These are phyloP conservation scores for Leishmania tarentolae DNA, from an alignment of 208 protist genomes.

Conservation along the genomic window DNA sequence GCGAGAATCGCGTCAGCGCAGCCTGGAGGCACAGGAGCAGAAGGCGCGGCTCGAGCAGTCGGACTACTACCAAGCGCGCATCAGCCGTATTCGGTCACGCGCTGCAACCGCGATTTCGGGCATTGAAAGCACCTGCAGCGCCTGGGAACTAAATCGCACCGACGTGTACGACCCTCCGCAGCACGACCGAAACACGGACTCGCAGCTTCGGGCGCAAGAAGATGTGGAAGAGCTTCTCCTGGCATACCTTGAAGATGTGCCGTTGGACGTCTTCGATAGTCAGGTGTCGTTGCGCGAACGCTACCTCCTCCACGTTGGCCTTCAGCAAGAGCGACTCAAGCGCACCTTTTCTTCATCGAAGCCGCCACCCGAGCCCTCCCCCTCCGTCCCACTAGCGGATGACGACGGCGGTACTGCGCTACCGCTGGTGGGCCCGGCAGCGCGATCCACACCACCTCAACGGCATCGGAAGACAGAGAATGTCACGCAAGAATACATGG, in stretches of 20 bases:
- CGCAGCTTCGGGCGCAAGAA: conserved; percentile 3
- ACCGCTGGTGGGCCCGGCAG: background rate
- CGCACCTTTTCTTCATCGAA: conserved; percentile 11
- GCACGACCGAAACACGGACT: conserved; percentile 3
- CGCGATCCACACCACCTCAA: background rate
- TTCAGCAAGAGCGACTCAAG: conserved; percentile 28
- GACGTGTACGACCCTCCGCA: conserved; percentile 39
- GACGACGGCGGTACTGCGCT: background rate
- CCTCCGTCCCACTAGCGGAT: background rate
- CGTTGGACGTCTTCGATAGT: conserved; percentile 62
- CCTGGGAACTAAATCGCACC: conserved; percentile 62
- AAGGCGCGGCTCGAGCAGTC: conserved; percentile 48
- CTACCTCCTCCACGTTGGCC: conserved; percentile 48
- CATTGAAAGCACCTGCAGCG: conserved; percentile 47
- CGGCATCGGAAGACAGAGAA: background rate
- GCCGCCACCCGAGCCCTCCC: background rate
- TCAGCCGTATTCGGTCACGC: conserved; percentile 31
- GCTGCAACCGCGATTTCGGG: conserved; percentile 38
- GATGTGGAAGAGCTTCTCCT: conserved; percentile 67
- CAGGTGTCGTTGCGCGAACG: conserved; percentile 64
- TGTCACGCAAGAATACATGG: background rate
- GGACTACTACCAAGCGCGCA: conserved; percentile 45
- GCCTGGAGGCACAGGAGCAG: conserved; percentile 22
- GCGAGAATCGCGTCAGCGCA: conserved; percentile 15
- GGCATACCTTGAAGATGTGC: conserved; percentile 58